phyloP scores from a whole-genome alignment of 2,329 filamentous ascomycete species.

The Pezicula neosporulosa region DNA sequence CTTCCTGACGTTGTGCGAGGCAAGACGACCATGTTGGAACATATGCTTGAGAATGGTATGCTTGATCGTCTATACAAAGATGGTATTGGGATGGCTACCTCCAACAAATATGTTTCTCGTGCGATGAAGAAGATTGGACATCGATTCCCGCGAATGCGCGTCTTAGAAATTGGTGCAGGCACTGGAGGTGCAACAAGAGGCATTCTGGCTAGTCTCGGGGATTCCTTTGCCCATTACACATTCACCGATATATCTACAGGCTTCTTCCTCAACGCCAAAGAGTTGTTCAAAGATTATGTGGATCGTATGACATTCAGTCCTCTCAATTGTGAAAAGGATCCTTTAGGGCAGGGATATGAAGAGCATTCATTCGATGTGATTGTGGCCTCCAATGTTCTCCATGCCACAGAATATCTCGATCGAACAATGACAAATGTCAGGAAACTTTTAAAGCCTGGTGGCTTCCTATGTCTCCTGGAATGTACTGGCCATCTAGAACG shows the following conservation, averaged over 20 bases:
- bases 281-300: slow-evolving; percentile 20
- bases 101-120: background rate
- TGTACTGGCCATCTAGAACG: slow-evolving; percentile 2
- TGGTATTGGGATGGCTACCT: slow-evolving; percentile 7
- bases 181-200: slow-evolving; percentile 37
- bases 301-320: slow-evolving; percentile 22
- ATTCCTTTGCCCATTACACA: slow-evolving; percentile 35
- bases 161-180: slow-evolving; percentile 36
- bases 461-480: slow-evolving; percentile 32
- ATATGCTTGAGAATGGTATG: slow-evolving; percentile 15
- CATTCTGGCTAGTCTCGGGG: slow-evolving; percentile 29
- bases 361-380: slow-evolving; percentile 31
- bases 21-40: slow-evolving; percentile 16
- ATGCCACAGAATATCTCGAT: slow-evolving; percentile 28
- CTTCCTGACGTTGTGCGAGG: slow-evolving; percentile 14
- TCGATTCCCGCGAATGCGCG: slow-evolving; percentile 22
- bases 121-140: slow-evolving; percentile 21
- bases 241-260: slow-evolving; percentile 41
- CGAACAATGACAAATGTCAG: slow-evolving; percentile 27
- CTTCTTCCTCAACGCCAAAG: slow-evolving; percentile 35
- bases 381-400: slow-evolving; percentile 33
- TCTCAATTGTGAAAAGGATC: slow-evolving; percentile 27
- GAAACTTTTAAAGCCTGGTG: slow-evolving; percentile 36
- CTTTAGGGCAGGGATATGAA: slow-evolving; percentile 26
- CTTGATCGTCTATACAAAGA: slow-evolving; percentile 17